phyloP scores from a whole-genome alignment of 75 land plant species.

The Sequoiadendron giganteum region DNA sequence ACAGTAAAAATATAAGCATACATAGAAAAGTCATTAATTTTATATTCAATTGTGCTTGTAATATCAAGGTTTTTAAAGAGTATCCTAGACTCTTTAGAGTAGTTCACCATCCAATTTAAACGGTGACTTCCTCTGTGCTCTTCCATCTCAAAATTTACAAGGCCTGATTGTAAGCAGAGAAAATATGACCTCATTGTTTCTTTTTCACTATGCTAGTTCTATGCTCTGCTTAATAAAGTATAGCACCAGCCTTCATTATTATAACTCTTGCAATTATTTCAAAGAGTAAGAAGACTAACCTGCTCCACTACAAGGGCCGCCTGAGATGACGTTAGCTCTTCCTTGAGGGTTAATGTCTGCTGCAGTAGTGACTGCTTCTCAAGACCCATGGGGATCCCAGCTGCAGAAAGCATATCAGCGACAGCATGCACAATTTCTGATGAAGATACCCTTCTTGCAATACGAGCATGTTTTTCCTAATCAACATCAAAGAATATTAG shows the following conservation, averaged over 20 bases:
- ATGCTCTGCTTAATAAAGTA: not conserved
- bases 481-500: not conserved
- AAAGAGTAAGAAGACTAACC: constrained; percentile 32
- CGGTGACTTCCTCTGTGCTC: not conserved
- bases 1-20: not conserved
- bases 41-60: not conserved
- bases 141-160: not conserved
- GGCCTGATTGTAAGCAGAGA: not conserved
- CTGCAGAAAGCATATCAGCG: constrained; percentile 86
- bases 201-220: not conserved
- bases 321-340: constrained; percentile 60
- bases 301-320: constrained; percentile 81
- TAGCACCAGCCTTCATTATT: not conserved
- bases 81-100: not conserved
- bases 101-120: not conserved
- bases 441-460: constrained; percentile 44
- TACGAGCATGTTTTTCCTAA: constrained; percentile 7
- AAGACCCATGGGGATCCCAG: constrained; percentile 72
- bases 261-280: not conserved
- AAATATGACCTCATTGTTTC: not conserved
- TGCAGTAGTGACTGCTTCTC: constrained; percentile 69
- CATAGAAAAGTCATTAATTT: too few species aligned
- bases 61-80: not conserved
- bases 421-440: constrained; percentile 86
- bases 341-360: constrained; percentile 65